Evolutionary conservation across 805 yeast genomes (phyloP), one percentile per base, ranked within the genome.

Genomic region (Candida chauliodis): DNA sequence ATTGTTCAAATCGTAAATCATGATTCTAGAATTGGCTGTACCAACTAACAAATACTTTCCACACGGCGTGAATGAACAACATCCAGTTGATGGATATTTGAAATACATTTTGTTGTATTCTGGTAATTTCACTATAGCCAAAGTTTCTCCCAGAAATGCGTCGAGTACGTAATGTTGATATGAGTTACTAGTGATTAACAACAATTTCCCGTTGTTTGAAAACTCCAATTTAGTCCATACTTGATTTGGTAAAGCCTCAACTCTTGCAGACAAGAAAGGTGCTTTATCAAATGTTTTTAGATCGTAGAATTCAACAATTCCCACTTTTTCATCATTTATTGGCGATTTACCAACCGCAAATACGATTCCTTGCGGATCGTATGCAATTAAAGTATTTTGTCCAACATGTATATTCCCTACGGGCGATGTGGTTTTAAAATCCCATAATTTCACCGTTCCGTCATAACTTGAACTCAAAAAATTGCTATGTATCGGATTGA

Each of bases 361-460:
- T 0, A 90, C 84, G 7, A 81, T 63, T 1, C 96, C 96, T 26
- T 84, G 76, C 1, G 96, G 93, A 60, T 91, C 98, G 48, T 79
- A 76, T 0, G 93, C 84, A 9, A 82, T 67, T 19, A 78, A 59
- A 3, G 73, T 61, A 8, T 85, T 79, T 10, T 71, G 68, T 11
- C 78, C 73, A 25, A 75, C 69, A 16, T 76, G 77, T 7, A 68
- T 21, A 44, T 49, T 66, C 0, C 95, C 93, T 41, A 76, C 80
- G 14, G 84, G 76, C 41, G 76, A 71, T 1, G 85, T 68, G 0
- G 83, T 69, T 47, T 91, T 67, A 18, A 84, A 56, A 60, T 93
- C 98, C 99, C 99, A 93, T 5, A 85, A 48, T 46, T 93, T 76
- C 1, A 89, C 84, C 0, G 95, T 79, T 38, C 81, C 75, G 56